A percentile compares a stretch with the other conserved stretches of the same genome.
phyloP scores from a whole-genome alignment of 116 monocot genomes.

The Zostera marina region DNA sequence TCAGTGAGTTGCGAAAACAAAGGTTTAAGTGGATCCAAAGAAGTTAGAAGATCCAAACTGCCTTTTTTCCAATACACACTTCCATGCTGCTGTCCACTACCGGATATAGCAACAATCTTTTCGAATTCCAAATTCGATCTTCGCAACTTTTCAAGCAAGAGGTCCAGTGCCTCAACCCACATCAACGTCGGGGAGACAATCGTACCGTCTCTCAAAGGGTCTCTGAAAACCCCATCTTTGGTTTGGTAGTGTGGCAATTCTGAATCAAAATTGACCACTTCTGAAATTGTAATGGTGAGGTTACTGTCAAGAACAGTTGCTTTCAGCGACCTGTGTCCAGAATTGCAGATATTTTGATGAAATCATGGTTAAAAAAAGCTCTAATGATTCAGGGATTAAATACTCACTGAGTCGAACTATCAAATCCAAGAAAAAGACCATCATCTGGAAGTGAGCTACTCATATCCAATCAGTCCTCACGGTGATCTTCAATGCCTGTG shows the following conservation, averaged over 20 bases:
- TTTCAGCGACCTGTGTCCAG: constrained; percentile 59
- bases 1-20: constrained; percentile 44
- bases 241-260: constrained; percentile 82
- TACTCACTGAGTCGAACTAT: constrained; percentile 80
- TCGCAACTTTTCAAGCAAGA: constrained; percentile 44
- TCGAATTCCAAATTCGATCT: constrained; percentile 39
- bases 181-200: constrained; percentile 90
- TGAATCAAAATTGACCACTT: constrained; percentile 71
- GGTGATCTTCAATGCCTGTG: not conserved
- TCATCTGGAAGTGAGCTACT: constrained; percentile 34
- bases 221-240: constrained; percentile 83
- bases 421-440: constrained; percentile 72
- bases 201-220: constrained; percentile 37
- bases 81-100: constrained; percentile 99
- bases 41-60: constrained; percentile 24
- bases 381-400: not conserved
- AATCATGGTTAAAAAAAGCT: not conserved
- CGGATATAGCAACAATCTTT: constrained; percentile 64
- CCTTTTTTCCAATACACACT: constrained; percentile 95
- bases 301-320: constrained; percentile 66
- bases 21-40: constrained; percentile 40
- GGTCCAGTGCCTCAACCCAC: constrained; percentile 88
- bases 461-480: constrained; percentile 16
- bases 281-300: constrained; percentile 47
- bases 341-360: not conserved